Percentiles rank a stretch among this genome's conserved stretches.
Evolutionary conservation across 768 basidiomycete genomes (phyloP).

Genomic region (Mycena vitilis): DNA sequence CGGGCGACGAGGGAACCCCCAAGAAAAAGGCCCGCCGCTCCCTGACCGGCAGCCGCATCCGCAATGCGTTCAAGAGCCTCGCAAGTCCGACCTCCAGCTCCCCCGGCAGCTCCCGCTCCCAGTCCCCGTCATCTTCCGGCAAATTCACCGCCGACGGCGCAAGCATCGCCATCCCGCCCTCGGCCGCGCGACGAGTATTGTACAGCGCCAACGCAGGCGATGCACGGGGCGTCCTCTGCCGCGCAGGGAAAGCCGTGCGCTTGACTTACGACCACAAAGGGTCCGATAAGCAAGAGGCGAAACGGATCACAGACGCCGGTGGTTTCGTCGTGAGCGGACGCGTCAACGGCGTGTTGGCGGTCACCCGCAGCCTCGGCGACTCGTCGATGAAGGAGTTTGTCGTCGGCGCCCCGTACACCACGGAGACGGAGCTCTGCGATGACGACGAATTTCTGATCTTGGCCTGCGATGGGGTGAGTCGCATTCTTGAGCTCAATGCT

Average conservation of each 20-base stretch:
- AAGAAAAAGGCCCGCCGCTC: constrained; percentile 55
- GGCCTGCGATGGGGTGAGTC: constrained; percentile 95
- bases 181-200: constrained; percentile 75
- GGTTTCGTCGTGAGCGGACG: constrained; percentile 99
- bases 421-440: constrained; percentile 92
- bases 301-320: constrained; percentile 96
- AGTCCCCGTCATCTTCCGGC: constrained; percentile 44
- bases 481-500: constrained; percentile 7
- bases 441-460: constrained; percentile 96
- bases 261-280: constrained; percentile 99
- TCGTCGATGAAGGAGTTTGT: constrained; percentile 99
- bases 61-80: constrained; percentile 66
- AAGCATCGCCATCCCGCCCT: constrained; percentile 57
- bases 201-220: constrained; percentile 98
- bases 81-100: constrained; percentile 49
- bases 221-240: constrained; percentile 92
- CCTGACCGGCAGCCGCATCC: constrained; percentile 62
- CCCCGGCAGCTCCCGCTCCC: constrained; percentile 49
- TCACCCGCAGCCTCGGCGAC: constrained; percentile 95
- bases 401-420: constrained; percentile 97
- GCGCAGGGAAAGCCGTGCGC: constrained; percentile 89
- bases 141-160: constrained; percentile 46
- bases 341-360: constrained; percentile 97
- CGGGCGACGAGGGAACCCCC: constrained; percentile 48
- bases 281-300: constrained; percentile 95